Evolutionary conservation across 768 basidiomycete genomes (phyloP), one percentile per base, ranked within the genome.

Genomic region (Lactarius vividus): DNA sequence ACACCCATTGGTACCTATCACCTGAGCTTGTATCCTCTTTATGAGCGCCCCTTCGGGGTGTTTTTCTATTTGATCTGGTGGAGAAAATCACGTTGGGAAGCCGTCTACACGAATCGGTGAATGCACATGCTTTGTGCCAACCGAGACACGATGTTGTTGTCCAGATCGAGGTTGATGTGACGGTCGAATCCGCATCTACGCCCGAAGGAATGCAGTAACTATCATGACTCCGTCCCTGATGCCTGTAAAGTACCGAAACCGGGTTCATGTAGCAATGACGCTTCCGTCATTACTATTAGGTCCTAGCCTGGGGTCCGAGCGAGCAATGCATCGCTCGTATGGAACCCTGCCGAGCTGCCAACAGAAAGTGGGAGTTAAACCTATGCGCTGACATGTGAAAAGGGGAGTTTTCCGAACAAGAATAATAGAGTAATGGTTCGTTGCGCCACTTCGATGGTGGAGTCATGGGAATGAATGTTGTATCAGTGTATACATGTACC

Each of bases 21-120:
- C 53, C 10, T 29, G 40, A 11, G 16, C 28, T 23, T 18, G 16
- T 13, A 23, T 44, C n/a, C 39, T 15, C 10, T 28, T 35, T 23
- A n/a, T 10, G 37, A 4, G 37, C 37, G 37, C 13, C 16, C 15
- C 13, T 44, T 59, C 3, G 11, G 20, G 39, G 33, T 15, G 33
- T 28, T 28, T 46, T 52, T 39, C n/a, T 54, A 35, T 40, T 52
- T 29, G 49, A 58, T 40, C n/a, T 26, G 18, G 33, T 13, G 5
- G 49, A 52, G 26, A 26, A 65, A 65, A 65, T 67, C 42, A 67
- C 66, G 42, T 67, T 59, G 40, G 4, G 28, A 40, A 20, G 42
- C 35, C 26, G n/a, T 28, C 35, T 15, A 16, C 28, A 54, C 37
- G 44, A 44, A 60, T 9, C 2, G 26, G 20, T 28, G 18, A n/a